Evolutionary conservation across 129 eudicot genomes (phyloP).

Genomic region (Flaveria bidentis): DNA sequence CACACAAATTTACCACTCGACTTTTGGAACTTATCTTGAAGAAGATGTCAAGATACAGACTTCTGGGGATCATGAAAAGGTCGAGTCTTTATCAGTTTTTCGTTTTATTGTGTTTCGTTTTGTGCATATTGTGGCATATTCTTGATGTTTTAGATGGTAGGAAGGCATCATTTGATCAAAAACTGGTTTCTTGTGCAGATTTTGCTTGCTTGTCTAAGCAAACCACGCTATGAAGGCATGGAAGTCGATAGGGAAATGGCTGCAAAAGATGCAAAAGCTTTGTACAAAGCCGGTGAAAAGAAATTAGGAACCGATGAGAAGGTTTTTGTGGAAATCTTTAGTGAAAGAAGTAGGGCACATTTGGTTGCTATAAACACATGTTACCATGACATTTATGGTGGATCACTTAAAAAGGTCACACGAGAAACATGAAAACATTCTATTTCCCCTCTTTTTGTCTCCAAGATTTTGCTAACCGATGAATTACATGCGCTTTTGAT

Average conservation of each 20-base stretch:
- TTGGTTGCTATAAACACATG: constrained; percentile 45
- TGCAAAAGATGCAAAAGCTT: constrained; percentile 60
- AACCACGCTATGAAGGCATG: constrained; percentile 53
- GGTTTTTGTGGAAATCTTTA: constrained; percentile 44
- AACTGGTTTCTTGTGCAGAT: constrained; percentile 43
- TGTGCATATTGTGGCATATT: constrained; percentile 4
- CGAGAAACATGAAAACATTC: not conserved
- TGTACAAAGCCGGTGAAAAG: constrained; percentile 68
- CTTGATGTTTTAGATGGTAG: not conserved
- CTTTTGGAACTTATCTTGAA: constrained; percentile 45
- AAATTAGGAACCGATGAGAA: constrained; percentile 59
- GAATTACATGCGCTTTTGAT: not conserved
- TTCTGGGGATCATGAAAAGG: constrained; percentile 61
- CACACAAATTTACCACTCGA: constrained; percentile 45
- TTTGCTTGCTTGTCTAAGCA: constrained; percentile 53
- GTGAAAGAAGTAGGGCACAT: constrained; percentile 65
- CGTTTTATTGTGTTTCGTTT: not conserved
- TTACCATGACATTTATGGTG: constrained; percentile 55
- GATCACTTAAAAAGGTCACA: constrained; percentile 58
- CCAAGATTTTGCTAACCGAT: constrained; percentile 12
- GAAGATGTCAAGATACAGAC: constrained; percentile 44
- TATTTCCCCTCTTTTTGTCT: not conserved
- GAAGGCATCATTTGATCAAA: constrained; percentile 9
- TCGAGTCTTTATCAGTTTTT: constrained; percentile 12
- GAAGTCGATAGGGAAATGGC: constrained; percentile 55